A percentile compares a stretch with the other conserved stretches of the same genome.
Evolutionary conservation across 495 filamentous ascomycete species (phyloP).

Genomic region (Penicillium dipodomyicola): DNA sequence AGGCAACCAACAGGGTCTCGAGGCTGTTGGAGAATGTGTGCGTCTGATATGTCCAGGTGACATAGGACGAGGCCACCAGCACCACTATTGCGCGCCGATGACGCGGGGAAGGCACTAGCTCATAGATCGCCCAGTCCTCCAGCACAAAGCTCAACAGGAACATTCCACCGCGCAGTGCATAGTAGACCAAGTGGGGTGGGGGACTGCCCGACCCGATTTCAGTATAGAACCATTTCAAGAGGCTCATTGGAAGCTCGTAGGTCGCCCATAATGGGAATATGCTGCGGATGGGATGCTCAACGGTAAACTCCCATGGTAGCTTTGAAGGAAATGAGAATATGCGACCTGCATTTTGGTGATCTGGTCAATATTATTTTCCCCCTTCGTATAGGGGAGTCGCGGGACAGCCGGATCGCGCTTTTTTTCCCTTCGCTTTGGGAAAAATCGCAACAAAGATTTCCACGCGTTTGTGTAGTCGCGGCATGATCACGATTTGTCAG

Average conservation of each 20-base stretch:
- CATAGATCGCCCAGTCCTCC: slow-evolving; percentile 95
- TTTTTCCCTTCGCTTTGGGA: not conserved
- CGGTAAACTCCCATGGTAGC: slow-evolving; percentile 93
- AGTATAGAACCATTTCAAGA: slow-evolving; percentile 83
- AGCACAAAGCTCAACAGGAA: slow-evolving; percentile 92
- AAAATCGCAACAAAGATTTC: not conserved
- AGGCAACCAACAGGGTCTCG: slow-evolving; percentile 86
- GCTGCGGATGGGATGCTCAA: slow-evolving; percentile 80
- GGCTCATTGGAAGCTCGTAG: slow-evolving; percentile 87
- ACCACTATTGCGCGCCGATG: slow-evolving; percentile 70
- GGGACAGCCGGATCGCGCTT: slow-evolving; percentile 11
- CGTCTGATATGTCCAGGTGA: slow-evolving; percentile 98
- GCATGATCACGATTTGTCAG: not conserved
- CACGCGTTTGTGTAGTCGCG: not conserved
- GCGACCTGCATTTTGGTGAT: slow-evolving; percentile 57
- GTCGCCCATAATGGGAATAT: slow-evolving; percentile 93
- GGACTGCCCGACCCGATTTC: slow-evolving; percentile 53
- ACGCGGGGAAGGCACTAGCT: slow-evolving; percentile 72
- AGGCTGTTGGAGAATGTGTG: slow-evolving; percentile 98
- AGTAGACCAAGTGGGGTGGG: slow-evolving; percentile 77
- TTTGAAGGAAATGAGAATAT: slow-evolving; percentile 85
- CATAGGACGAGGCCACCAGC: slow-evolving; percentile 90
- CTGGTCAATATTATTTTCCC: slow-evolving; percentile 5
- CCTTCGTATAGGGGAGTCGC: slow-evolving; percentile 17
- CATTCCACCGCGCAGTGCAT: slow-evolving; percentile 82